Evolutionary conservation across 164 flowering plant species (phyloP).

Genomic region (Santalum album): DNA sequence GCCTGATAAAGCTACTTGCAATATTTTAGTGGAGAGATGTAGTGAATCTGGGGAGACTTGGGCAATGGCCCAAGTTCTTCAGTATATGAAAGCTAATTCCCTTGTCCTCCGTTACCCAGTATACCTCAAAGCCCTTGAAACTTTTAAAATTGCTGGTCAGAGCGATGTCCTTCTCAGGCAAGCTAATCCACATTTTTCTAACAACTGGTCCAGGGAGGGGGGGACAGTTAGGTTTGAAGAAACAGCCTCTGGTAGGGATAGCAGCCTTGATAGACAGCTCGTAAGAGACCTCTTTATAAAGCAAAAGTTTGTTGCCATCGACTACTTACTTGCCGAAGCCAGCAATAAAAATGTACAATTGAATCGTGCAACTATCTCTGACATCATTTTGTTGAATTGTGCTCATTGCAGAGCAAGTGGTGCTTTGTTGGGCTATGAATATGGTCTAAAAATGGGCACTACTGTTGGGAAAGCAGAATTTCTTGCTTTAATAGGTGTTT

Average conservation of each 20-base stretch:
- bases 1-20: conserved; percentile 90
- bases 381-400: conserved; percentile 42
- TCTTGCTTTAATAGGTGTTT: conserved; percentile 48
- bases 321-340: conserved; percentile 34
- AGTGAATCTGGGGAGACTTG: conserved; percentile 43
- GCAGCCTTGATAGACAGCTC: conserved; percentile 32
- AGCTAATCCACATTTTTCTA: conserved; percentile 59
- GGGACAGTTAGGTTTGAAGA: conserved; percentile 6
- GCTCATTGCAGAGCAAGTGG: conserved; percentile 25
- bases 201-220: conserved; percentile 15
- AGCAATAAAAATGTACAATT: conserved; percentile 22
- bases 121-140: conserved; percentile 47
- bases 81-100: conserved; percentile 55
- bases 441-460: conserved; percentile 34
- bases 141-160: conserved; percentile 44
- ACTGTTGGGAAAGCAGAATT: conserved; percentile 38
- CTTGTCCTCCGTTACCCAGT: conserved; percentile 71
- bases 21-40: conserved; percentile 65
- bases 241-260: conserved; percentile 8
- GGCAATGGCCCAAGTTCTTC: conserved; percentile 43
- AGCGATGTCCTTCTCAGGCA: conserved; percentile 52
- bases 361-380: conserved; percentile 33
- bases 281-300: conserved; percentile 32
- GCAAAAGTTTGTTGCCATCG: conserved; percentile 47
- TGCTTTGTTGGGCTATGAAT: conserved; percentile 57